Evolutionary conservation across 176 grass and related monocot species (phyloP).

Genomic region (Triticum monococcum): DNA sequence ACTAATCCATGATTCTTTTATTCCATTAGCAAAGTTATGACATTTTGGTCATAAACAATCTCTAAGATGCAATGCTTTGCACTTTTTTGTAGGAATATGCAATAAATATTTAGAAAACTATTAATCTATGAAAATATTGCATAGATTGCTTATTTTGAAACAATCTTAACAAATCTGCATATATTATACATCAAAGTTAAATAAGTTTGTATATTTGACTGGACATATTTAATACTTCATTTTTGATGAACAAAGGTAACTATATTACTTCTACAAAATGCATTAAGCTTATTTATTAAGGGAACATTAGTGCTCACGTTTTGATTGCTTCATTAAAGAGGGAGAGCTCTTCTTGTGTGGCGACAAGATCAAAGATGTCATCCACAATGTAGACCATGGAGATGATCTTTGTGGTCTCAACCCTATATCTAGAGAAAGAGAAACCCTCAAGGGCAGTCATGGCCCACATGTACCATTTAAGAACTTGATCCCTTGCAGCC

Average conservation of each 20-base stretch:
- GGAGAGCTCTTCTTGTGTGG: slow-evolving; percentile 29
- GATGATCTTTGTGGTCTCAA: slow-evolving; percentile 32
- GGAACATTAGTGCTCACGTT: neutral
- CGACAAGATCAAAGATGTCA: slow-evolving; percentile 58
- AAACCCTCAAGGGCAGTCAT: slow-evolving; percentile 18
- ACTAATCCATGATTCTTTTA: no score
- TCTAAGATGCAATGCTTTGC: no score
- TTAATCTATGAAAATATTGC: neutral
- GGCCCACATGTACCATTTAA: slow-evolving; percentile 66
- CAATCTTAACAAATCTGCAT: neutral
- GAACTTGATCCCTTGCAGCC: neutral
- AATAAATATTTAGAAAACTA: no score
- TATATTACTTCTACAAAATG: no score
- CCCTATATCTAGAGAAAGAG: slow-evolving; percentile 36
- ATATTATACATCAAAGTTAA: no score
- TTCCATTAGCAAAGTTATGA: no score
- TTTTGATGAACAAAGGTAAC: no score
- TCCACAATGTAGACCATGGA: slow-evolving; percentile 53
- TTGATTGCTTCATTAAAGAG: slow-evolving; percentile 19
- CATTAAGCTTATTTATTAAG: neutral
- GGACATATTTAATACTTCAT: neutral
- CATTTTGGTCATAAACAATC: no score
- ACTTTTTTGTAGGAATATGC: neutral
- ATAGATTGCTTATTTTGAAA: neutral
- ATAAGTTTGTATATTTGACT: no score